Percentiles rank a stretch among this genome's conserved stretches.
Conservation (phyloP, 257 asterid species). For the Avicennia marina region DNA sequence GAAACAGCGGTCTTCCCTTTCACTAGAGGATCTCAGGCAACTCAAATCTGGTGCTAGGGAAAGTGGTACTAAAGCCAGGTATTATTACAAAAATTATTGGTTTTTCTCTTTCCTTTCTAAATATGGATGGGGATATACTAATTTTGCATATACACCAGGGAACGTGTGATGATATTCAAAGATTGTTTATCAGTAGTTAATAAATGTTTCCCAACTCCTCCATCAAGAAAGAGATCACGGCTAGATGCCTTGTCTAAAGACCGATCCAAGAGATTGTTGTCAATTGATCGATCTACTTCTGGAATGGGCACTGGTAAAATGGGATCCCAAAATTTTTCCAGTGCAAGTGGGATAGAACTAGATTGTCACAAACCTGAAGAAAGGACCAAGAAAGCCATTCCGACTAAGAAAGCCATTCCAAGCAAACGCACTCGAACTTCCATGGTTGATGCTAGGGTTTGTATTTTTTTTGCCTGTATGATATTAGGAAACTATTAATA, state of each 20-base stretch:
- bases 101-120: background rate
- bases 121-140: conserved; percentile 13
- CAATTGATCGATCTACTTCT: conserved; percentile 62
- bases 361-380: conserved; percentile 75
- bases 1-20: conserved; percentile 48
- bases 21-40: conserved; percentile 74
- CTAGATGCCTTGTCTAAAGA: conserved; percentile 67
- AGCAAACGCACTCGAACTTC: conserved; percentile 93
- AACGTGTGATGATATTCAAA: conserved; percentile 75
- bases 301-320: conserved; percentile 51
- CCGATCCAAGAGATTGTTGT: conserved; percentile 45
- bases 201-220: conserved; percentile 75
- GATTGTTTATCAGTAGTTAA: conserved; percentile 78
- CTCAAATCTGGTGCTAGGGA: conserved; percentile 66
- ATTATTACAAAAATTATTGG: conserved; percentile 19
- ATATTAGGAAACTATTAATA: too few relatives aligned
- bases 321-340: conserved; percentile 57
- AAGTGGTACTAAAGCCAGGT: conserved; percentile 83
- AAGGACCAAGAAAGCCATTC: conserved; percentile 51
- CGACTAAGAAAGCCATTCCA: too few relatives aligned
- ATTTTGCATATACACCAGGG: conserved; percentile 50
- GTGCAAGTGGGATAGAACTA: conserved; percentile 56
- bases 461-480: too few relatives aligned
- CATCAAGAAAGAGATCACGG: conserved; percentile 86
- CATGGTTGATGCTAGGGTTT: conserved; percentile 66